phyloP scores from a whole-genome alignment of 2,329 filamentous ascomycete species.

The Microsporum ferrugineum region DNA sequence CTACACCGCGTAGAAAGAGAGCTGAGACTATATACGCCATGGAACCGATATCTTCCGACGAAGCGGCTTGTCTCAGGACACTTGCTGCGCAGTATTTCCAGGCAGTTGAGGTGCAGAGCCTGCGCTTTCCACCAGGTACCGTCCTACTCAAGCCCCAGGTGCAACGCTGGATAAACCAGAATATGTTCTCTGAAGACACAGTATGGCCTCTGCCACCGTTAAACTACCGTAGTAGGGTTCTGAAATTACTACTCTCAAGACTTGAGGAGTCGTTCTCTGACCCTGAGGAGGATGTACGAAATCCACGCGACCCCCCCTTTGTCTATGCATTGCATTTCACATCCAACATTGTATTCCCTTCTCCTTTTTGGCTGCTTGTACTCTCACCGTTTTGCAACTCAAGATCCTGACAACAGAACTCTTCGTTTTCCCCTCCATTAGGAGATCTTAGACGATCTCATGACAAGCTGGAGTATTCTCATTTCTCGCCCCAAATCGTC shows the following conservation, averaged over 20 bases:
- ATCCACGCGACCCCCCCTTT: slow-evolving; percentile 8
- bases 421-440: slow-evolving; percentile 30
- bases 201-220: slow-evolving; percentile 50
- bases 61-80: slow-evolving; percentile 23
- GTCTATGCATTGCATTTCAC: not conserved
- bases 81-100: slow-evolving; percentile 65
- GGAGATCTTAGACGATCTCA: slow-evolving; percentile 75
- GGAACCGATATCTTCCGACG: not conserved
- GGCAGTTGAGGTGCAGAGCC: slow-evolving; percentile 48
- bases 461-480: slow-evolving; percentile 54
- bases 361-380: not conserved
- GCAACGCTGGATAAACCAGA: slow-evolving; percentile 55
- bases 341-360: slow-evolving; percentile 6
- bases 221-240: slow-evolving; percentile 57
- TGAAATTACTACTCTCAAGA: slow-evolving; percentile 59
- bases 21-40: not conserved
- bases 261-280: slow-evolving; percentile 67
- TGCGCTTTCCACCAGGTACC: slow-evolving; percentile 52
- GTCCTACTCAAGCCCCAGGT: slow-evolving; percentile 49
- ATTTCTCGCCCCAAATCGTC: slow-evolving; percentile 53
- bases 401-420: slow-evolving; percentile 17
- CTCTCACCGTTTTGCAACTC: slow-evolving; percentile 9
- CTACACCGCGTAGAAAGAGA: not conserved
- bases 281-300: slow-evolving; percentile 71
- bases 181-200: slow-evolving; percentile 52